These are phyloP conservation scores for Chenopodium album DNA, from an alignment of 148 eudicot species.

Conservation along the genomic window DNA sequence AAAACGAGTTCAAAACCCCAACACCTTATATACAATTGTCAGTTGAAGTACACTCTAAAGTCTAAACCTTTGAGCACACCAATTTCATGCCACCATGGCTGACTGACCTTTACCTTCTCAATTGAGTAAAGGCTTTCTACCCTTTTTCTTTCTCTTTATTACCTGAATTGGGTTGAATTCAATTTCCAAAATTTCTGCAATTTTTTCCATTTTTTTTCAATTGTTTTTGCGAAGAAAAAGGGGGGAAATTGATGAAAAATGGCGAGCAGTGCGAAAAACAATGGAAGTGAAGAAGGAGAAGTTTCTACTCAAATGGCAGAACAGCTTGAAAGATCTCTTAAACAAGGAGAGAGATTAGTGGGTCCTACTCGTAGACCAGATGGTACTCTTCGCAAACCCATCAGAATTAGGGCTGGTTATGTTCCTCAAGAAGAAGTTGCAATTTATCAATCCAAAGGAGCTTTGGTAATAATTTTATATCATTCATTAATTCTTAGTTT, in stretches of 20 bases:
- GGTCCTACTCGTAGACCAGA: slow-evolving; percentile 93
- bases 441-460: slow-evolving; percentile 83
- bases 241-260: slow-evolving; percentile 8
- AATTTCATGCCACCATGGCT: slow-evolving; percentile 2
- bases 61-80: not conserved
- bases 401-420: slow-evolving; percentile 82
- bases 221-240: not conserved
- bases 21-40: not conserved
- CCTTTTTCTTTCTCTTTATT: not conserved
- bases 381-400: slow-evolving; percentile 80
- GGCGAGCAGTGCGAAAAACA: slow-evolving; percentile 33
- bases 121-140: not conserved
- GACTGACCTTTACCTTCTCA: slow-evolving; percentile 4
- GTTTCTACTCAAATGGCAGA: slow-evolving; percentile 35
- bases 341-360: slow-evolving; percentile 87
- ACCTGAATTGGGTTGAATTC: not conserved
- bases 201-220: not conserved
- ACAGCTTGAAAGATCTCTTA: slow-evolving; percentile 63
- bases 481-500: not conserved
- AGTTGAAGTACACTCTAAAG: too few relatives aligned
- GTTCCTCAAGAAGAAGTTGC: slow-evolving; percentile 96
- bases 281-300: slow-evolving; percentile 32
- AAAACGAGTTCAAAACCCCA: not conserved
- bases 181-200: not conserved
- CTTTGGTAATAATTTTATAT: slow-evolving; percentile 44